phyloP scores from a whole-genome alignment of 2,329 filamentous ascomycete species.

The Colletotrichum siamense region DNA sequence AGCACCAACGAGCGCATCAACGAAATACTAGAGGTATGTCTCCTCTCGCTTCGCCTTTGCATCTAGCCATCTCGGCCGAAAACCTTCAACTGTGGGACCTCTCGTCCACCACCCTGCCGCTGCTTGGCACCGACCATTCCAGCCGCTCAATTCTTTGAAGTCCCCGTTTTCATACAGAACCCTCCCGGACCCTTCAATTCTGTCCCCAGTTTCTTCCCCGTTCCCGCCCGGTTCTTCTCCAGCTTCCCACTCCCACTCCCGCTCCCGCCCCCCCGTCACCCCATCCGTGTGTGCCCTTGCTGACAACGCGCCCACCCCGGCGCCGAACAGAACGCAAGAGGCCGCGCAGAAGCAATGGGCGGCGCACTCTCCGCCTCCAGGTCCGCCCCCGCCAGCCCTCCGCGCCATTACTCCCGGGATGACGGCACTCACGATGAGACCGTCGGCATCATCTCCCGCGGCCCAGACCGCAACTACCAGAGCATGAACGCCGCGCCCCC shows the following conservation, averaged over 20 bases:
- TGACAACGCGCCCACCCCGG: not conserved
- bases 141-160: not conserved
- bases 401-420: constrained; percentile 11
- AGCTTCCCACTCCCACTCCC: not conserved
- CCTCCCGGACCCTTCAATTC: not conserved
- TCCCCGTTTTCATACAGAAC: not conserved
- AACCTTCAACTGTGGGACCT: not conserved
- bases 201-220: not conserved
- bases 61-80: not conserved
- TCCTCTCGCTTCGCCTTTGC: not conserved
- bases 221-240: not conserved
- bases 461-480: constrained; percentile 44
- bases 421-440: constrained; percentile 42
- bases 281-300: not conserved
- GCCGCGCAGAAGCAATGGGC: constrained; percentile 47
- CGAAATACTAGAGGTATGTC: constrained; percentile 50
- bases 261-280: not conserved
- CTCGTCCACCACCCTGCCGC: not conserved
- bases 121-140: not conserved
- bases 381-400: constrained; percentile 22
- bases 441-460: constrained; percentile 43
- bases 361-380: constrained; percentile 23
- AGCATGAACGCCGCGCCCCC: constrained; percentile 31
- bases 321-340: constrained; percentile 41
- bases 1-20: constrained; percentile 46